Evolutionary conservation across 2,329 filamentous ascomycete species (phyloP), one percentile per base, ranked within the genome.

Genomic region (Stenocarpella maydis): DNA sequence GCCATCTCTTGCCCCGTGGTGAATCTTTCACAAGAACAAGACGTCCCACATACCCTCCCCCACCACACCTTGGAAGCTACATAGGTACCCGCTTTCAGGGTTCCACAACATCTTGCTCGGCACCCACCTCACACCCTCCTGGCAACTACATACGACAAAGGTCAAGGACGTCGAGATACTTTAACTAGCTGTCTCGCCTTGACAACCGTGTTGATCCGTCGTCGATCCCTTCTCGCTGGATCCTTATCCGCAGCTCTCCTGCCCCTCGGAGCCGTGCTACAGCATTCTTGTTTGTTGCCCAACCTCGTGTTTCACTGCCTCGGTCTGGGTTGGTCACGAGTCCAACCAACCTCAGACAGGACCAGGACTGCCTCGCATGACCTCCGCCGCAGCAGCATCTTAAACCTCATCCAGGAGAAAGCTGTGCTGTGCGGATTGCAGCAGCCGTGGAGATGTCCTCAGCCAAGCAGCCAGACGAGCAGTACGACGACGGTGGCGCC

Each of bases 401-500:
- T 47, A 7, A 45, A 61, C 28, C 17, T 63, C 58, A 63, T 10
- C 28, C 24, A 28, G 28, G 43, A 34, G 37, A 15, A 10, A 37
- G 4, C 19, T 17, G 19, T 63, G n/a, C 58, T 49, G 58, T 26
- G 28, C n/a, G 28, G 43, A 37, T 28, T 63, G 28, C n/a, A 26
- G 58, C 43, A 63, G 58, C n/a, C 15, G 43, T 21, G 24, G 43
- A 49, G 28, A 63, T 63, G 58, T 28, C 58, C 5, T 49, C 41
- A 47, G n/a, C 41, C n/a, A 49, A 49, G 28, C 58, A 63, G 28
- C 58, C 58, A 19, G 58, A 49, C 28, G 28, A 45, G 15, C n/a
- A 69, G 31, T 67, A 58, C 37, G 72, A 68, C 17, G 66, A 70
- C 21, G 76, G 74, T 14, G 71, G 76, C 24, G 77, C 77, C 69